Evolutionary conservation across 202 grass and related monocot species (phyloP), one percentile per base, ranked within the genome.

Genomic region (Bolboschoenoplectus hybrid): DNA sequence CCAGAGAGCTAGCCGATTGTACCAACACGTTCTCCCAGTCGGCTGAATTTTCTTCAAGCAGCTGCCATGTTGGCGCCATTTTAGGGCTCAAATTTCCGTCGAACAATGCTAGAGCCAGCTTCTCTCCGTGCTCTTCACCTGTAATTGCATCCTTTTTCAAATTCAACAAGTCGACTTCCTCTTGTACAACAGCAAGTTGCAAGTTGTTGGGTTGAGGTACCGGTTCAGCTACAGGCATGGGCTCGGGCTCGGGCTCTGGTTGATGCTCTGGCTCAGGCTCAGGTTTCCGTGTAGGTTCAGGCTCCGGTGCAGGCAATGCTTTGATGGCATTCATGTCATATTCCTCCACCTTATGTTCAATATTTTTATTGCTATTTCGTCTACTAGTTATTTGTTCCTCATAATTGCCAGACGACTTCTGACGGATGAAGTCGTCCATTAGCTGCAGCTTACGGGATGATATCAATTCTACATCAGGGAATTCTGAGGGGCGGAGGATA

Each of bases 11-110:
- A 34, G 93, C 92, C 2, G 92, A 91, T 82, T 94, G 87, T 0
- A 94, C 97, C 79, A 99, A 66, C 11, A 88, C 89, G n/a, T 85
- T 90, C 81, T 94, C 93, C 97, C 92, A 99, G 67, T 94, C 89
- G 1, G 82, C 77, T 39, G 89, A 86, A 14, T 68, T 58, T 17
- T n/a, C 82, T 46, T 92, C 61, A 69, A 97, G 91, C 19, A 70
- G 68, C 86, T 91, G 86, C 94, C 94, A 97, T 60, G 85, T 62
- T 3, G 67, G 9, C 65, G 84, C 57, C 12, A 75, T 17, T 85
- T 52, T 67, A 13, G 82, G 74, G 26, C 69, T 80, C 1, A 19
- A 40, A 46, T 81, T 50, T 47, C 88, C 88, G 41, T 94, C 88
- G 63, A 96, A 99, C 63, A 99, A 63, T 10, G 86, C 93, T 50